phyloP scores from a whole-genome alignment of 75 land plant species.

The Sequoia sempervirens region DNA sequence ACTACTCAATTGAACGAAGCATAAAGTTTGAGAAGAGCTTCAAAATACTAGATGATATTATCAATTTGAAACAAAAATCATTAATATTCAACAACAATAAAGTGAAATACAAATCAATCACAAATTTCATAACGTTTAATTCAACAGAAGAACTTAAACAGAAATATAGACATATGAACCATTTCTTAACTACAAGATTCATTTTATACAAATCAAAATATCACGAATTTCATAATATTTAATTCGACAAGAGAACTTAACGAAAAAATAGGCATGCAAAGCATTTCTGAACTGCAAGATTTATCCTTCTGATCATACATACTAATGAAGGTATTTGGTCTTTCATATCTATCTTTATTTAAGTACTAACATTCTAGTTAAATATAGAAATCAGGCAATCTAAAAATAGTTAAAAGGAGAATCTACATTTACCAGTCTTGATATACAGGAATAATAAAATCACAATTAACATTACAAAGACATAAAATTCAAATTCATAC shows the following conservation, averaged over 20 bases:
- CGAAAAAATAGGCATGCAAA: neutral
- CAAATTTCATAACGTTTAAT: neutral
- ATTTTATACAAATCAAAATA: too few species aligned
- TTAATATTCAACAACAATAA: too few species aligned
- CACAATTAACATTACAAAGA: neutral
- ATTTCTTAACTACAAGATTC: too few species aligned
- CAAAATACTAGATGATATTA: too few species aligned
- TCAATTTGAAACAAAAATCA: neutral
- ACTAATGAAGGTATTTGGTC: neutral
- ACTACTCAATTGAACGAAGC: too few species aligned
- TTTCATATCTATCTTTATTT: neutral
- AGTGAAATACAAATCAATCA: neutral
- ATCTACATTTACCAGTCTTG: neutral
- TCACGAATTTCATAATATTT: too few species aligned
- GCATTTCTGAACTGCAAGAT: neutral
- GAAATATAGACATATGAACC: too few species aligned
- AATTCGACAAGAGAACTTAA: too few species aligned
- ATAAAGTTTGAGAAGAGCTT: too few species aligned
- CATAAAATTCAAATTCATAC: constrained; percentile 28
- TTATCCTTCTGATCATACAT: neutral
- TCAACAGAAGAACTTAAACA: neutral
- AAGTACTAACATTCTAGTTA: neutral
- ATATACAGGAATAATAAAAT: neutral
- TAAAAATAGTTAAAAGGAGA: neutral
- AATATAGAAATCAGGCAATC: neutral